phyloP scores from a whole-genome alignment of 176 grass and related monocot species.

The Ensete glaucum region DNA sequence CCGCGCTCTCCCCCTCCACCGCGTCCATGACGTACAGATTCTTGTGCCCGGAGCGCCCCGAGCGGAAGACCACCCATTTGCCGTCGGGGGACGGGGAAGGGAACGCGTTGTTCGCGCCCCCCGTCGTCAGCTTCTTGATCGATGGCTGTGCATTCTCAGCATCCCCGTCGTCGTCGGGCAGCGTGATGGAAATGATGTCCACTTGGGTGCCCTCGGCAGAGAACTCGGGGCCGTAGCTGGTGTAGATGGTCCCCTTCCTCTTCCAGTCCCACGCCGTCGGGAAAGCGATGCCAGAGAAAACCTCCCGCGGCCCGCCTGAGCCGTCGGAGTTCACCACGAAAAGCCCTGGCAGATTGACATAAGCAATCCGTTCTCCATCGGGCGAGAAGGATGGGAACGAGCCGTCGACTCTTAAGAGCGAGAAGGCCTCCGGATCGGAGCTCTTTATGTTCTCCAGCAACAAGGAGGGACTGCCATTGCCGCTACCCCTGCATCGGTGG shows the following conservation, averaged over 20 bases:
- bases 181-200: slow-evolving; percentile 58
- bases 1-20: slow-evolving; percentile 45
- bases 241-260: slow-evolving; percentile 67
- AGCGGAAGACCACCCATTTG: slow-evolving; percentile 85
- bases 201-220: slow-evolving; percentile 51
- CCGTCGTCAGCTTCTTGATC: slow-evolving; percentile 53
- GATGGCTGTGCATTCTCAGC: slow-evolving; percentile 1
- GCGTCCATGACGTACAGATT: slow-evolving; percentile 90
- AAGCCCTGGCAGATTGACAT: slow-evolving; percentile 55
- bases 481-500: slow-evolving; percentile 70
- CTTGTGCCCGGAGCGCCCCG: slow-evolving; percentile 64
- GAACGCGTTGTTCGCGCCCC: slow-evolving; percentile 73
- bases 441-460: slow-evolving; percentile 72
- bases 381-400: slow-evolving; percentile 85
- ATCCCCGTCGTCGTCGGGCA: slow-evolving; percentile 18
- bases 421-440: slow-evolving; percentile 36
- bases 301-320: slow-evolving; percentile 28
- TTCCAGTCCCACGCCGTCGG: slow-evolving; percentile 84
- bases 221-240: slow-evolving; percentile 55
- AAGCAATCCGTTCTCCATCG: slow-evolving; percentile 67
- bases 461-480: slow-evolving; percentile 49
- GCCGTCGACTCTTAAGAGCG: slow-evolving; percentile 74
- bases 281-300: slow-evolving; percentile 70
- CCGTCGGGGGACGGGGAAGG: slow-evolving; percentile 83
- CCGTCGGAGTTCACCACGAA: slow-evolving; percentile 76